Evolutionary conservation across 2,329 filamentous ascomycete species (phyloP).

Genomic region (Exophiala sideris): DNA sequence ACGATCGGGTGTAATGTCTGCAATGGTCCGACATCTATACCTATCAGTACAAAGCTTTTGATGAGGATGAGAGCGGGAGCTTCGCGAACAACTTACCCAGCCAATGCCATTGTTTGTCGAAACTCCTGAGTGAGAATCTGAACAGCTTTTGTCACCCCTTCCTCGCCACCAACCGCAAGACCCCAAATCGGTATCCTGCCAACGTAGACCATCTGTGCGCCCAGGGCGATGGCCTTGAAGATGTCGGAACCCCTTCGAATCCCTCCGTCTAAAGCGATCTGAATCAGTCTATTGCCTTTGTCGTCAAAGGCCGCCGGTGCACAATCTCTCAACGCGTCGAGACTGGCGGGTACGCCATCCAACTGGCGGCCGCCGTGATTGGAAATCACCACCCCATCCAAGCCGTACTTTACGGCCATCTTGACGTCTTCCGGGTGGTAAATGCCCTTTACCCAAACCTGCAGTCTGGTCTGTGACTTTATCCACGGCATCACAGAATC

Average conservation of each 20-base stretch:
- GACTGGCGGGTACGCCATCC: conserved; percentile 35
- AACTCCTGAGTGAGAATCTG: conserved; percentile 25
- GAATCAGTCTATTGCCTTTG: conserved; percentile 19
- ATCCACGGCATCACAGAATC: conserved; percentile 50
- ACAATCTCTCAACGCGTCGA: conserved; percentile 33
- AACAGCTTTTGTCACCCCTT: conserved; percentile 23
- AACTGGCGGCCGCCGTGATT: conserved; percentile 39
- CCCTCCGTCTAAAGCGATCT: conserved; percentile 52
- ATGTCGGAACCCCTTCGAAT: conserved; percentile 55
- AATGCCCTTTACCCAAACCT: conserved; percentile 18
- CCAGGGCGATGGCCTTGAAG: conserved; percentile 54
- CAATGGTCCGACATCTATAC: too few species aligned
- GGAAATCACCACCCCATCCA: conserved; percentile 36
- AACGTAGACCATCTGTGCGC: conserved; percentile 48
- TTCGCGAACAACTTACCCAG: conserved; percentile 23
- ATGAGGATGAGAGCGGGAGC: neutral
- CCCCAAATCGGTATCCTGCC: conserved; percentile 50
- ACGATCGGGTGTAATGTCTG: too few species aligned
- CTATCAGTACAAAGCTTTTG: too few species aligned
- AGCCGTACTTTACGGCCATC: conserved; percentile 33
- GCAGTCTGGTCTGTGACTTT: conserved; percentile 33
- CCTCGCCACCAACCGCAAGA: conserved; percentile 31
- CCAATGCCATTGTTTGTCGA: conserved; percentile 22
- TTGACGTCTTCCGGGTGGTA: conserved; percentile 34
- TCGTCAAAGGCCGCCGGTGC: conserved; percentile 21